Percentiles rank a stretch among this genome's conserved stretches.
These are phyloP conservation scores for Chrysoporthe deuterocubensis DNA, from an alignment of 2,329 filamentous ascomycete species.

Conservation along the genomic window DNA sequence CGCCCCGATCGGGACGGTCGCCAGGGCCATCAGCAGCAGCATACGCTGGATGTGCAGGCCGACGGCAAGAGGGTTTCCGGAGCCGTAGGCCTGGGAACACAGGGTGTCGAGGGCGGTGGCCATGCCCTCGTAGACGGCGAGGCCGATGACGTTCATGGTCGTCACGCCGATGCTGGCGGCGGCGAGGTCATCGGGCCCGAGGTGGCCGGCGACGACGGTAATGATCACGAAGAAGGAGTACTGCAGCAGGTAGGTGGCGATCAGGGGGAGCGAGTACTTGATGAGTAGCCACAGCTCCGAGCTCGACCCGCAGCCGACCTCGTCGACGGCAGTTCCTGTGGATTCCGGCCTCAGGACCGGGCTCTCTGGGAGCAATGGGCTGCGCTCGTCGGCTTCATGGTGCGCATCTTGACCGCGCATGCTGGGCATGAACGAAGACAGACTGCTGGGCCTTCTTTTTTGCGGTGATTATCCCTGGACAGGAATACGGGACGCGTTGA, in stretches of 20 bases:
- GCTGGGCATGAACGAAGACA: neutral
- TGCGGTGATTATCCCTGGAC: neutral
- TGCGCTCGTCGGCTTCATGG: conserved; percentile 18
- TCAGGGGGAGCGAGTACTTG: conserved; percentile 51
- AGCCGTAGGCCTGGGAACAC: conserved; percentile 56
- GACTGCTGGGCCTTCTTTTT: neutral
- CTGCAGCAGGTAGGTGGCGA: conserved; percentile 58
- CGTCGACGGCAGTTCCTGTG: neutral
- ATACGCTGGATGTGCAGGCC: conserved; percentile 58
- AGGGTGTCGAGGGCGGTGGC: conserved; percentile 56
- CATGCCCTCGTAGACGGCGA: conserved; percentile 55
- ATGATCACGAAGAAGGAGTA: conserved; percentile 57
- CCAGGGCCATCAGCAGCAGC: conserved; percentile 52
- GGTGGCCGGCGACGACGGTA: conserved; percentile 55
- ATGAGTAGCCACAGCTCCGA: conserved; percentile 29
- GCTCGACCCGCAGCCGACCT: neutral
- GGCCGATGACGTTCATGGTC: conserved; percentile 58
- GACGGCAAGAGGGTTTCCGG: conserved; percentile 50
- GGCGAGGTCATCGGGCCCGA: conserved; percentile 56
- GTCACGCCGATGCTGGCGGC: conserved; percentile 56
- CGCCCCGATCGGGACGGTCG: conserved; percentile 51
- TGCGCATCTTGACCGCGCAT: conserved; percentile 9
- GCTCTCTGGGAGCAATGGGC: conserved; percentile 14
- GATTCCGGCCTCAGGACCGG: neutral
- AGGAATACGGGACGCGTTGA: neutral